phyloP scores from a whole-genome alignment of 176 grass and related monocot genomes.

The Saccharum officinarum region DNA sequence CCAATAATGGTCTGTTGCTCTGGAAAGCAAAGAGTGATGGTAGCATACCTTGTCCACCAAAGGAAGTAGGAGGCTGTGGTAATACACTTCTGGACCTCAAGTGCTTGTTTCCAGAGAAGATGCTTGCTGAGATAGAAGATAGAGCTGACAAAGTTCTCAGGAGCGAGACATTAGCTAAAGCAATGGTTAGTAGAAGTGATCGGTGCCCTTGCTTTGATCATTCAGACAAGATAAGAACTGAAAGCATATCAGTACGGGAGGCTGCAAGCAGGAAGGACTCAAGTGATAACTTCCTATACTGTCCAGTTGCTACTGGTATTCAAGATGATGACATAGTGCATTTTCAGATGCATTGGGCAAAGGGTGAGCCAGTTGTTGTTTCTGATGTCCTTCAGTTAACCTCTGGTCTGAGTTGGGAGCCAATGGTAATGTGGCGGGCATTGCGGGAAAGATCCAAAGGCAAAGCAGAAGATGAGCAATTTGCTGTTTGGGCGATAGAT shows the following conservation, averaged over 20 bases:
- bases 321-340: slow-evolving; percentile 56
- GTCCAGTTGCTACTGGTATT: slow-evolving; percentile 49
- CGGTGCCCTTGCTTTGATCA: slow-evolving; percentile 48
- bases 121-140: slow-evolving; percentile 46
- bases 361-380: slow-evolving; percentile 84
- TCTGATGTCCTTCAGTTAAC: slow-evolving; percentile 61
- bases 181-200: not conserved
- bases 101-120: slow-evolving; percentile 51
- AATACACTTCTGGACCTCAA: slow-evolving; percentile 51
- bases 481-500: slow-evolving; percentile 60
- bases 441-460: slow-evolving; percentile 57
- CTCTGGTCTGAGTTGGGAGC: slow-evolving; percentile 86
- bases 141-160: slow-evolving; percentile 53
- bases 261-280: slow-evolving; percentile 63
- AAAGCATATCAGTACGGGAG: slow-evolving; percentile 24
- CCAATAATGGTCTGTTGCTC: slow-evolving; percentile 7
- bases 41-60: slow-evolving; percentile 82
- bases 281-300: slow-evolving; percentile 77
- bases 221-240: slow-evolving; percentile 33
- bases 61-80: slow-evolving; percentile 63
- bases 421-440: slow-evolving; percentile 91
- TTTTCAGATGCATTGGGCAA: slow-evolving; percentile 87
- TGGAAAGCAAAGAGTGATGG: slow-evolving; percentile 69
- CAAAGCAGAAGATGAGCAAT: slow-evolving; percentile 40
- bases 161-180: slow-evolving; percentile 29